A percentile compares a stretch with the other conserved stretches of the same genome.
These are phyloP conservation scores for Stereocaulon alpinum DNA, from an alignment of 495 filamentous ascomycete genomes.

Conservation along the genomic window DNA sequence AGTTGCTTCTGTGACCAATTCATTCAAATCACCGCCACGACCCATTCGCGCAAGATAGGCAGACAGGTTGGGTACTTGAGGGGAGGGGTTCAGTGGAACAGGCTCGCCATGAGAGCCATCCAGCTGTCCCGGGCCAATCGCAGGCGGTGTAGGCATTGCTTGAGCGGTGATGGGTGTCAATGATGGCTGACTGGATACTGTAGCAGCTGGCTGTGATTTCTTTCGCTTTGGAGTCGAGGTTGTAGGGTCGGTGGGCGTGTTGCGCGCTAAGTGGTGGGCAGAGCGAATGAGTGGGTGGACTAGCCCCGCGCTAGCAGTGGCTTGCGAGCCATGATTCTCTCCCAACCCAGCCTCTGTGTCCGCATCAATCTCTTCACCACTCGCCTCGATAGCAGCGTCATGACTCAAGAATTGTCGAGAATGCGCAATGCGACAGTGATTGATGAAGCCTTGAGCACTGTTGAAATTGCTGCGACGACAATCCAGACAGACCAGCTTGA, in stretches of 20 bases:
- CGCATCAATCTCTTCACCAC: constrained; percentile 69
- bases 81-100: constrained; percentile 45
- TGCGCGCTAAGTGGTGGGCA: constrained; percentile 36
- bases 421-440: constrained; percentile 94
- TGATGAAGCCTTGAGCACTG: constrained; percentile 95
- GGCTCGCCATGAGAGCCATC: background rate
- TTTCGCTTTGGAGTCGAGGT: constrained; percentile 36
- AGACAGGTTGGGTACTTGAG: constrained; percentile 67
- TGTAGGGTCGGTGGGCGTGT: constrained; percentile 37
- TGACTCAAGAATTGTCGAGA: constrained; percentile 85
- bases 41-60: constrained; percentile 56
- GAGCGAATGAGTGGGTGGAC: constrained; percentile 62
- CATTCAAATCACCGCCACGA: constrained; percentile 49
- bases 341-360: constrained; percentile 49
- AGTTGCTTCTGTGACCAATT: constrained; percentile 49
- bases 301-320: constrained; percentile 40
- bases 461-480: constrained; percentile 85
- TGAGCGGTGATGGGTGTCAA: background rate
- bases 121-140: background rate
- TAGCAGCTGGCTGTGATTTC: background rate
- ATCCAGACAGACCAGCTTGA: constrained; percentile 80
- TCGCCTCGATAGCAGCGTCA: constrained; percentile 83
- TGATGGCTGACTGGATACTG: background rate
- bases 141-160: constrained; percentile 2
- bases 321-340: constrained; percentile 30